Percentiles rank a stretch among this genome's conserved stretches.
These are phyloP conservation scores for Zygotorulaspora sp. DNA, from an alignment of 805 yeast genomes.

Conservation along the genomic window DNA sequence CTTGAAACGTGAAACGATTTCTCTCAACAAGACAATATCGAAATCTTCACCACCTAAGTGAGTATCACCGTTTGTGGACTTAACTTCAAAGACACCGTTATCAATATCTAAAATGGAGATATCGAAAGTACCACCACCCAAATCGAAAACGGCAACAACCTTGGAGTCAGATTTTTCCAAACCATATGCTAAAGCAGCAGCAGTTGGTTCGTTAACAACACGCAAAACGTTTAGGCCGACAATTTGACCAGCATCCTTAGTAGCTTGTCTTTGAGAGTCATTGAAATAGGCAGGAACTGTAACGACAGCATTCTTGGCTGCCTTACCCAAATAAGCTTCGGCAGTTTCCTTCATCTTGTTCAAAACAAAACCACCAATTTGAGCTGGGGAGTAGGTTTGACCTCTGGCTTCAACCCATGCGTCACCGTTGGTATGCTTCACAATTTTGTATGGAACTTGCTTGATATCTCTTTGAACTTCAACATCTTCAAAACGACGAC, in stretches of 20 bases:
- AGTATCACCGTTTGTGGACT: conserved; percentile 92
- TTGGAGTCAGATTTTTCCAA: conserved; percentile 72
- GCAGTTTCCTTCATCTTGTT: conserved; percentile 99
- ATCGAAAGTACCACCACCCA: conserved; percentile 99
- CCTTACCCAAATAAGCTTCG: conserved; percentile 83
- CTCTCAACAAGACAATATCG: conserved; percentile 81
- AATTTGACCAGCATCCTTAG: conserved; percentile 96
- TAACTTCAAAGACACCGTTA: conserved; percentile 96
- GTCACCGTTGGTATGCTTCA: conserved; percentile 87
- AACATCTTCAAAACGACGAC: conserved; percentile 81
- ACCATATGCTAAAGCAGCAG: conserved; percentile 94
- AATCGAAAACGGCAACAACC: conserved; percentile 92
- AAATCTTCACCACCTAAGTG: conserved; percentile 88
- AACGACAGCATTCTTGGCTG: conserved; percentile 82
- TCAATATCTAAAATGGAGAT: conserved; percentile 93
- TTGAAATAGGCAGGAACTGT: conserved; percentile 88
- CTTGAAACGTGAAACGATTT: conserved; percentile 75
- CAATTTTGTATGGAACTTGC: conserved; percentile 86
- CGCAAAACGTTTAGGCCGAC: conserved; percentile 83
- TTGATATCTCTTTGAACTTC: conserved; percentile 89
- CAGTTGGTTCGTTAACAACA: conserved; percentile 82
- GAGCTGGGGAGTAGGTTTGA: conserved; percentile 86
- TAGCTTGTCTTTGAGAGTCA: conserved; percentile 79
- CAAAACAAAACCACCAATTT: conserved; percentile 88
- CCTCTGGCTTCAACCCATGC: conserved; percentile 95